Base-by-base conservation (phyloP, 495 filamentous ascomycete species). In the Penicillium ochrochloron region DNA sequence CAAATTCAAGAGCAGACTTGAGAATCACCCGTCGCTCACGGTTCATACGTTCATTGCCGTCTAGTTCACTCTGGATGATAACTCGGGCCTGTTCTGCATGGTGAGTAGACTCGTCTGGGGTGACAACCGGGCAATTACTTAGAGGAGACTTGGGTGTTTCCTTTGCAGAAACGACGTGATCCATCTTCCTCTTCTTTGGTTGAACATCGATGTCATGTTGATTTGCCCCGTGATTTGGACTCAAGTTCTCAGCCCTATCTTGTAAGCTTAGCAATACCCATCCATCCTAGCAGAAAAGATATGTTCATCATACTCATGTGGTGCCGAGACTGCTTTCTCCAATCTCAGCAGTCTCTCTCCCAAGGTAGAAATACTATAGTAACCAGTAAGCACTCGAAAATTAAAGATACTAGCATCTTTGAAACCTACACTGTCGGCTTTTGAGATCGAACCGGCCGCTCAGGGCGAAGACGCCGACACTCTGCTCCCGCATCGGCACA, bases 31-130 rank as follows among this genome's bases (percentile, higher is more conserved):
- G 66, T 23, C 68, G 57, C 42, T 73, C 70, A 35, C 42, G 54
- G 27, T 70, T 67, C 46, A 72, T 65, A 23, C 34, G 39, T 14
- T 66, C 61, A 25, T 65, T 65, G 17, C 69, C 66, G 19, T 68
- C 60, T 2, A 75, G 67, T 37, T 75, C 70, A 11, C 64, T 55
- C 56, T 73, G 66, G 3, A 75, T 73, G 31, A 75, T 64, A 2
- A 50, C 39, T 37, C 59, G 63, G 6, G 72, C 72, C n/a, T 71
- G 68, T 19, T 71, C 63, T 7, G 72, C 72, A 65, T 73, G 70
- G 54, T 73, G 69, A 19, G 67, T 69, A 4, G 70, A 67, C 41
- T 64, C 57, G 54, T 66, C 62, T 2, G 59, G 60, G 15, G 35
- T 41, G n/a, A 62, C 53, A 31, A 63, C 37, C 6, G 35, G 31